Base-by-base conservation (phyloP, 164 flowering plant genomes). In the Umbilicus rupestris region DNA sequence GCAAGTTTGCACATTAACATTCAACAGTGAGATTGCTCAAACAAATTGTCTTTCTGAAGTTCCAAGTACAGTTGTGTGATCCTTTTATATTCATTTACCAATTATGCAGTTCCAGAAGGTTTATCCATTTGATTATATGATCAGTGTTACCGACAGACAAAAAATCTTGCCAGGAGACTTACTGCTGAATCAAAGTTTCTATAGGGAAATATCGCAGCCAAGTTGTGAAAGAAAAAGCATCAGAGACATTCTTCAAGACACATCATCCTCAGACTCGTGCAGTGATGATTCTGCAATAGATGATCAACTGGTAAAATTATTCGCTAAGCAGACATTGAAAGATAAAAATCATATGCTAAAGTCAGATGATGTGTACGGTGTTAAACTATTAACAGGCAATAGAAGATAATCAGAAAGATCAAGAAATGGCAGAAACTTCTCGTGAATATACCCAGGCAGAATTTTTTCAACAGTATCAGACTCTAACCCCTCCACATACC, bases 211-310 rank as follows among this genome's bases (percentile, higher is more conserved):
- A n/a, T n/a, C n/a, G 6, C 29, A 39, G 37, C 63, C 14, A 67
- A 74, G 46, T 52, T 58, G 71, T 57, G 70, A 58, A 42, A 71
- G 63, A 62, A 86, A 75, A 78, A 76, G 82, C 71, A 78, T 82
- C 31, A 78, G 75, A 60, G 89, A 85, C 65, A 65, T 84, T 65
- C 71, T 84, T 55, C 69, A 67, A 31, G 84, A 82, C 28, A 72
- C 82, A 71, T 49, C 52, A 65, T 77, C 86, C 3, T 16, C 46
- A 20, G 45, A 68, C 52, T 68, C 71, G n/a, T 28, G 3, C 52
- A 8, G 44, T 47, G 39, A 62, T 10, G 20, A 44, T 39, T n/a
- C 28, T 39, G 7, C 67, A 35, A 22, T 9, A 28, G 50, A 39
- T 7, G 72, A 39, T 39, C 70, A 80, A 83, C 7, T 75, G 81